phyloP scores from a whole-genome alignment of 1,284 basidiomycete genomes.

The Leccinum subrobustum region DNA sequence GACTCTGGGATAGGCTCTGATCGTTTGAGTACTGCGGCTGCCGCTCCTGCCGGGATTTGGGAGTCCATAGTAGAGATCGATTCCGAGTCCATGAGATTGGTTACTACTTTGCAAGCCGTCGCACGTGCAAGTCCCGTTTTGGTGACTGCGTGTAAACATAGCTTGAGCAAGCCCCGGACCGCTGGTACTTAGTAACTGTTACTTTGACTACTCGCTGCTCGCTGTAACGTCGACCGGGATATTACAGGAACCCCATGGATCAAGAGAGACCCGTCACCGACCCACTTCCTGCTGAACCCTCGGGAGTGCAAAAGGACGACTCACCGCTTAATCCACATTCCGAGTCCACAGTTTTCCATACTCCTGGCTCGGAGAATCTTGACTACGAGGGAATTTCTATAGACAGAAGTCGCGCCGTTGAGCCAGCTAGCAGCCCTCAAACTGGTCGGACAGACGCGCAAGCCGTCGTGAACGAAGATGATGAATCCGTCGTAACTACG shows the following conservation, averaged over 20 bases:
- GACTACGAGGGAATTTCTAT: background rate
- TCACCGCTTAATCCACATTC: slow-evolving; percentile 5
- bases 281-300: slow-evolving; percentile 4
- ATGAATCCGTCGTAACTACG: background rate
- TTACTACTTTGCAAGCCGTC: background rate
- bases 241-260: slow-evolving; percentile 14
- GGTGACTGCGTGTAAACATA: background rate
- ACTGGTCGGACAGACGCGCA: background rate
- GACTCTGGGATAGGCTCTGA: slow-evolving; percentile 78
- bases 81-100: too few species aligned
- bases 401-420: background rate
- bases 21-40: slow-evolving; percentile 73
- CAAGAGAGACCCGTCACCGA: slow-evolving; percentile 13
- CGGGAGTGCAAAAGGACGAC: slow-evolving; percentile 5
- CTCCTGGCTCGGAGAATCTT: background rate
- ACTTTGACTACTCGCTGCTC: background rate
- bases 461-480: slow-evolving; percentile 2
- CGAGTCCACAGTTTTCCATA: slow-evolving; percentile 7
- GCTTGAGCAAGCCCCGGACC: background rate
- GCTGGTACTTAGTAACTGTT: background rate
- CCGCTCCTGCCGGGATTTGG: slow-evolving; percentile 53
- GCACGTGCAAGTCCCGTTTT: slow-evolving; percentile 24
- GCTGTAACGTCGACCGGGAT: background rate
- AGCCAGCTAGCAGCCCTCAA: background rate
- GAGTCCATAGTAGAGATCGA: slow-evolving; percentile 22